phyloP scores from a whole-genome alignment of 1,284 basidiomycete species.

The Trametes polyzona region DNA sequence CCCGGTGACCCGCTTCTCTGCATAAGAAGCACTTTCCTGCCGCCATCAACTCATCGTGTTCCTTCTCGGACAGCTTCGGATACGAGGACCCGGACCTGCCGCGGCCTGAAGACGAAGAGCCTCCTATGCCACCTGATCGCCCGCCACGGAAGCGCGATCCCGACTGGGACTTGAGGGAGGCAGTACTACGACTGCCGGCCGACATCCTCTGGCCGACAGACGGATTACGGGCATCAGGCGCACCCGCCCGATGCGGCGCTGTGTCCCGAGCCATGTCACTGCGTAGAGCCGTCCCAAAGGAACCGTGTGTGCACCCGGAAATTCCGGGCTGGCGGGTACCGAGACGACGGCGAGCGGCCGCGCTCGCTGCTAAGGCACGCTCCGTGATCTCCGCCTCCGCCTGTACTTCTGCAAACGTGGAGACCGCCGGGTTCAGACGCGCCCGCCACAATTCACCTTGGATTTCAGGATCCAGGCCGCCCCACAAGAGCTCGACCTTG shows the following conservation, averaged over 20 bases:
- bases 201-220: too few relatives aligned
- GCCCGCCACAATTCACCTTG: slow-evolving; percentile 11
- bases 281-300: too few relatives aligned
- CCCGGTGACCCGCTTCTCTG: slow-evolving; percentile 17
- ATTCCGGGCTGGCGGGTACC: neutral
- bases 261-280: too few relatives aligned
- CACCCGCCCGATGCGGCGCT: too few relatives aligned
- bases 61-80: slow-evolving; percentile 1
- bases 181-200: too few relatives aligned
- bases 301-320: too few relatives aligned
- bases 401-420: slow-evolving; percentile 8
- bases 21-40: slow-evolving; percentile 27
- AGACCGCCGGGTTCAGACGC: neutral
- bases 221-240: too few relatives aligned
- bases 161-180: too few relatives aligned
- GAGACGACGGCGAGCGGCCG: neutral
- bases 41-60: slow-evolving; percentile 12
- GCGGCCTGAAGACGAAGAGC: too few relatives aligned
- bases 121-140: too few relatives aligned
- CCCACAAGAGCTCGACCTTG: slow-evolving; percentile 12
- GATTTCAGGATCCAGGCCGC: neutral
- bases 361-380: neutral
- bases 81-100: too few relatives aligned
- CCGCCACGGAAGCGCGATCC: too few relatives aligned
- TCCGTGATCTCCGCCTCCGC: slow-evolving; percentile 11